Evolutionary conservation across 805 yeast genomes (phyloP).

Genomic region (Sungouiella thailandica): DNA sequence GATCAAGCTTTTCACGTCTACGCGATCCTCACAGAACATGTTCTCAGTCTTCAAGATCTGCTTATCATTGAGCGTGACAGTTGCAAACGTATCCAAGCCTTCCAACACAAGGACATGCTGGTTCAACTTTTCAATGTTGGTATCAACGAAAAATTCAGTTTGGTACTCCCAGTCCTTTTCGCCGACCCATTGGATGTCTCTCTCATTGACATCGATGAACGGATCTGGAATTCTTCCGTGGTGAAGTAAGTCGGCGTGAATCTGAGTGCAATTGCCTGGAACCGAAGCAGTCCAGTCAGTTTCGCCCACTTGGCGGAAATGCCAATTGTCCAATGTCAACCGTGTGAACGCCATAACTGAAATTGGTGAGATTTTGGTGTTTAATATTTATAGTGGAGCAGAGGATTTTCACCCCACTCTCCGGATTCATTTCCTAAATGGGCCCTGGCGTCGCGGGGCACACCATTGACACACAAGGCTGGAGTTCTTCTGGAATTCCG

Average conservation of each 20-base stretch:
- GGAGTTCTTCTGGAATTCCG: too few species aligned
- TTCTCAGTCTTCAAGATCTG: conserved; percentile 34
- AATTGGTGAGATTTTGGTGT: too few species aligned
- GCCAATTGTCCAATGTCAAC: not conserved
- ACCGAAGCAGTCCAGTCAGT: not conserved
- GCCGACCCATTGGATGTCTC: conserved; percentile 46
- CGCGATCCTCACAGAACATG: conserved; percentile 36
- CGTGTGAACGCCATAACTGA: too few species aligned
- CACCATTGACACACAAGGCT: too few species aligned
- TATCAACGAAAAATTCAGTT: conserved; percentile 12
- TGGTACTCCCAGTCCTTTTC: conserved; percentile 47
- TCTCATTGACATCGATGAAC: conserved; percentile 39
- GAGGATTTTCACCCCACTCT: too few species aligned
- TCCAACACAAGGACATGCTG: conserved; percentile 30
- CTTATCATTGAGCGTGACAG: conserved; percentile 35
- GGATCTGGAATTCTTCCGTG: conserved; percentile 42
- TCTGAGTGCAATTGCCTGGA: conserved; percentile 15
- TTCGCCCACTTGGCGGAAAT: not conserved
- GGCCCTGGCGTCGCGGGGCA: too few species aligned
- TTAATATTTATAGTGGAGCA: too few species aligned
- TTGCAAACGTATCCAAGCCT: conserved; percentile 42
- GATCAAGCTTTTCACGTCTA: conserved; percentile 19
- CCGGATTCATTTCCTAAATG: too few species aligned
- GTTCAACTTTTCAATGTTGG: conserved; percentile 7
- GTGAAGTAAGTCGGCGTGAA: conserved; percentile 38